phyloP scores from a whole-genome alignment of 2,329 filamentous ascomycete genomes.

The Apiospora hydei region DNA sequence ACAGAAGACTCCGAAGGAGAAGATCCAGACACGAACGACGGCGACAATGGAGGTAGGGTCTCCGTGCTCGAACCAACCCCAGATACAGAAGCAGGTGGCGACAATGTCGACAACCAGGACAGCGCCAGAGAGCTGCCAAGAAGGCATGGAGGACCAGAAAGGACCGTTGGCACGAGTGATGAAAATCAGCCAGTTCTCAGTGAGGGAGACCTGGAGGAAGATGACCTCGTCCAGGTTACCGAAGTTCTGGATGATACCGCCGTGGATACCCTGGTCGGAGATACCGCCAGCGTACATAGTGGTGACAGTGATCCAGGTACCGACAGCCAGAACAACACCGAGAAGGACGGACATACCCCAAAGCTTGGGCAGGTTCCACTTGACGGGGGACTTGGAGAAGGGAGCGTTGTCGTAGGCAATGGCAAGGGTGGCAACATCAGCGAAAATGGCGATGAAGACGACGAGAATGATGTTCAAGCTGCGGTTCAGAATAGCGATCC shows the following conservation, averaged over 20 bases:
- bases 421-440: slow-evolving; percentile 88
- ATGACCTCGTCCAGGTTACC: slow-evolving; percentile 82
- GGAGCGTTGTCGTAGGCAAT: slow-evolving; percentile 95
- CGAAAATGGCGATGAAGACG: slow-evolving; percentile 95
- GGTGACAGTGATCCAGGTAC: slow-evolving; percentile 88
- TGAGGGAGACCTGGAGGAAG: slow-evolving; percentile 89
- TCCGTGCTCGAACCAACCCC: slow-evolving; percentile 78
- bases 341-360: slow-evolving; percentile 92
- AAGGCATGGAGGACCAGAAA: slow-evolving; percentile 89
- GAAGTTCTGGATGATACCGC: slow-evolving; percentile 90
- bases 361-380: slow-evolving; percentile 94
- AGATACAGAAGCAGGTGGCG: slow-evolving; percentile 85
- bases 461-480: slow-evolving; percentile 86
- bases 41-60: slow-evolving; percentile 77
- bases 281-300: slow-evolving; percentile 72
- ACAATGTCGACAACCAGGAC: slow-evolving; percentile 84
- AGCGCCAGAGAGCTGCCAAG: slow-evolving; percentile 81
- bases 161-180: slow-evolving; percentile 92
- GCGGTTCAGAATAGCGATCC: slow-evolving; percentile 88
- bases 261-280: slow-evolving; percentile 53
- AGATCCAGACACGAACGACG: slow-evolving; percentile 89
- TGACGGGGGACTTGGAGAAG: slow-evolving; percentile 84
- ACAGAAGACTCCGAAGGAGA: slow-evolving; percentile 89
- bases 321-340: slow-evolving; percentile 79
- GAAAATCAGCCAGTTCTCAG: slow-evolving; percentile 97